A percentile compares a stretch with the other conserved stretches of the same genome.
Conservation (phyloP, 306 rosid genomes). For the Abrus pulchellus region DNA sequence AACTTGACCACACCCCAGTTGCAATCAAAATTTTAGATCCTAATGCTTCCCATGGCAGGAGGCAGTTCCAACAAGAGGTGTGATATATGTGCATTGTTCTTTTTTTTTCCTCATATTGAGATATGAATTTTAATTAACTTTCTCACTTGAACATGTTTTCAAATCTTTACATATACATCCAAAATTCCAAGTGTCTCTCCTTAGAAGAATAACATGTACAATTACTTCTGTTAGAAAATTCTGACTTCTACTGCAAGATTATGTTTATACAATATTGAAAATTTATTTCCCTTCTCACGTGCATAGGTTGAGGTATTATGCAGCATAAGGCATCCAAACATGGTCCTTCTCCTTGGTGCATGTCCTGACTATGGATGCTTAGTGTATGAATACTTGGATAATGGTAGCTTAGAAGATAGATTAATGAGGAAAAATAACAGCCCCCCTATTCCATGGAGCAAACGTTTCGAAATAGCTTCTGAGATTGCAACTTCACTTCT, state of each 20-base stretch:
- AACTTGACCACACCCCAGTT: conserved; percentile 84
- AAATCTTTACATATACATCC: not conserved
- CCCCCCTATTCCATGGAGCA: conserved; percentile 64
- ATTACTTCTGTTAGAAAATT: not conserved
- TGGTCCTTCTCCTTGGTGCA: conserved; percentile 73
- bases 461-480: conserved; percentile 77
- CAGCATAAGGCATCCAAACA: conserved; percentile 66
- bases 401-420: conserved; percentile 70
- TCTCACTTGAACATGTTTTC: not conserved
- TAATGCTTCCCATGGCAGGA: conserved; percentile 79
- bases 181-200: conserved; percentile 4
- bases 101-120: no score
- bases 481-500: conserved; percentile 87
- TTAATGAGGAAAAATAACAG: conserved; percentile 46
- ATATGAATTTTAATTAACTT: conserved; percentile 1
- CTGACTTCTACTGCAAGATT: conserved; percentile 3
- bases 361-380: conserved; percentile 69
- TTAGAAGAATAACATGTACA: not conserved
- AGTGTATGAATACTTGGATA: conserved; percentile 68
- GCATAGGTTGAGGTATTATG: conserved; percentile 62
- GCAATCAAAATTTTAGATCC: conserved; percentile 93
- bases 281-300: not conserved
- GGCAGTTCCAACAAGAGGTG: conserved; percentile 63
- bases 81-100: not conserved
- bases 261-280: conserved; percentile 15